Conservation (phyloP, 2,329 filamentous ascomycete species). For the Chaetoscypha palmicola region DNA sequence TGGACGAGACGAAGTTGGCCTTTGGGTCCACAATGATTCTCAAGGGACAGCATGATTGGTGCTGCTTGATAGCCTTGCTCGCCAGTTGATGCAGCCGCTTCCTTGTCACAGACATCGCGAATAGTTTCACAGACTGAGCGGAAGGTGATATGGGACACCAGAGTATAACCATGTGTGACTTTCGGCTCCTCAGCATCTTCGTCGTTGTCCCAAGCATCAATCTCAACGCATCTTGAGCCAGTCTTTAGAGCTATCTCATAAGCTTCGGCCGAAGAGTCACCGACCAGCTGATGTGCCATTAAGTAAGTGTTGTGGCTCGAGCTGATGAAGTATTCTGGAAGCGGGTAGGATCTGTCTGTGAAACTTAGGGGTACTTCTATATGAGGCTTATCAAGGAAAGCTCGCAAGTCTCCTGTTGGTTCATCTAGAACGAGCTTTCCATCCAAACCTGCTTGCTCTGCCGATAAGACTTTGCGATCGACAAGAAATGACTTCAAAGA, state of each 20-base stretch:
- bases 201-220: slow-evolving; percentile 64
- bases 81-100: slow-evolving; percentile 40
- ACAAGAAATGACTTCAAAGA: slow-evolving; percentile 50
- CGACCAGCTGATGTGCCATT: slow-evolving; percentile 62
- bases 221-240: slow-evolving; percentile 64
- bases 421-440: slow-evolving; percentile 30
- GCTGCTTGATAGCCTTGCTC: slow-evolving; percentile 38
- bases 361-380: slow-evolving; percentile 48
- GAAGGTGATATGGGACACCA: slow-evolving; percentile 60
- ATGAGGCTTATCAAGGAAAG: slow-evolving; percentile 50
- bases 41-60: slow-evolving; percentile 57
- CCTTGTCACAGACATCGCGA: slow-evolving; percentile 53
- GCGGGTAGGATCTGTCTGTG: slow-evolving; percentile 49
- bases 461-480: slow-evolving; percentile 43
- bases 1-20: slow-evolving; percentile 55
- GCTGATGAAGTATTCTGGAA: slow-evolving; percentile 66
- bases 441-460: slow-evolving; percentile 41
- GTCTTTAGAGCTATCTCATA: slow-evolving; percentile 56
- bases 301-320: slow-evolving; percentile 70
- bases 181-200: slow-evolving; percentile 57
- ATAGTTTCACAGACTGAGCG: slow-evolving; percentile 60
- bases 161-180: slow-evolving; percentile 63
- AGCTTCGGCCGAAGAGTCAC: slow-evolving; percentile 52
- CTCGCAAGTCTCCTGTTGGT: slow-evolving; percentile 40
- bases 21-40: slow-evolving; percentile 56